Base-by-base conservation (phyloP, 2,329 filamentous ascomycete species). In the Exserohilum turcica region DNA sequence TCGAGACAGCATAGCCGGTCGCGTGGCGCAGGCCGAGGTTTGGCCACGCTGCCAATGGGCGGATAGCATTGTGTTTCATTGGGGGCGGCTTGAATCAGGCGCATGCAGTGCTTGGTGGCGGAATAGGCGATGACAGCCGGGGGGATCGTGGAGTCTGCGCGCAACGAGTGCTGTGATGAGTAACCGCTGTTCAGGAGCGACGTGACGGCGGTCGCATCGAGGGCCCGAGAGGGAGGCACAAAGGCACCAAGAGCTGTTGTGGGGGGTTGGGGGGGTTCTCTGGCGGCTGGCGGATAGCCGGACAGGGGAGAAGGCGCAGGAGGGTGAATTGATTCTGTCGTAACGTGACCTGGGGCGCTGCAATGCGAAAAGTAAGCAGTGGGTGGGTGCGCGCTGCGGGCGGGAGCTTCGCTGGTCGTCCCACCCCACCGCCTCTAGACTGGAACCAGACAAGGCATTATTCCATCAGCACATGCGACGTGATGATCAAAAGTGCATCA, bases 171-270 rank as follows among this genome's bases (percentile, higher is more conserved):
- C 10, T 43, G 38, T 48, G 44, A 21, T 39, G 21, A 37, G 24
- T 43, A 53, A 38, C 38, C 32, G 44, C 44, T 29, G 44, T 19
- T 44, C 38, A 49, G 44, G 29, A 32, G 50, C 43, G 45, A 48
- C 44, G 28, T n/a, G 37, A 24, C 21, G 21, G 21, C 21, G 50
- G 50, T 32, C 38, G 50, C 50, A 15, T 53, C 28, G 13, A 29
- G 15, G 38, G 44, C 13, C 44, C 5, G 10, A 15, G 18, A 35
- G 13, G 13, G 32, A 31, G n/a, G 12, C 29, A 15, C 36, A 16
- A 8, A 39, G 31, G 13, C 29, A 15, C 13, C n/a, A n/a, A n/a
- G n/a, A n/a, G n/a, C n/a, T n/a, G n/a, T n/a, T n/a, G n/a, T n/a
- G n/a, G n/a, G n/a, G n/a, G n/a, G n/a, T n/a, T n/a, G n/a, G n/a